Conservation (phyloP, 768 basidiomycete genomes). For the Harrya chromipes region DNA sequence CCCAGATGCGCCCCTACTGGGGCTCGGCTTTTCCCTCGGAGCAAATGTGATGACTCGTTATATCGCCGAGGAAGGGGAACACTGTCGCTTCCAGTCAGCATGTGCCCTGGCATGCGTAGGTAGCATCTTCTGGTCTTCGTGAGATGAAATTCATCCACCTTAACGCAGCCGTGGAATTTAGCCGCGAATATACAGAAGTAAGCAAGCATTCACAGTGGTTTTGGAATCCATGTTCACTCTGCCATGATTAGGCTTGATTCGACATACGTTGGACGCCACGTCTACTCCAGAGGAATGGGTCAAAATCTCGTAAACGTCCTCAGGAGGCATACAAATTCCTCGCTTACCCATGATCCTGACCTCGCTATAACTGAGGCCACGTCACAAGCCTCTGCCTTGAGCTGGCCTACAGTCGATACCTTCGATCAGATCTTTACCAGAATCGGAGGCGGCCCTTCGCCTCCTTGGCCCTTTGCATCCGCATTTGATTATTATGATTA, state of each 20-base stretch:
- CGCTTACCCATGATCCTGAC: constrained; percentile 49
- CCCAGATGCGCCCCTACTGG: constrained; percentile 79
- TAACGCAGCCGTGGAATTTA: constrained; percentile 49
- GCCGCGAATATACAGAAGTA: constrained; percentile 35
- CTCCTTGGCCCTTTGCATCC: constrained; percentile 47
- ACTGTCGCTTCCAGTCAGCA: constrained; percentile 59
- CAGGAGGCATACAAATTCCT: constrained; percentile 42
- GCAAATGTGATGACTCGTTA: constrained; percentile 90
- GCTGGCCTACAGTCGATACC: constrained; percentile 50
- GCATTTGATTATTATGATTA: constrained; percentile 48
- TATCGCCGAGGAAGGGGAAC: constrained; percentile 75
- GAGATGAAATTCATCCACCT: constrained; percentile 10
- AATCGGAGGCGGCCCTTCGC: constrained; percentile 65
- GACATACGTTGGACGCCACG: constrained; percentile 52
- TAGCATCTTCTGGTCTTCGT: constrained; percentile 13
- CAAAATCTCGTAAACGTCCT: constrained; percentile 63
- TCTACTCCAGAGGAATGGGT: constrained; percentile 82
- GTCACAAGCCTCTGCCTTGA: constrained; percentile 42
- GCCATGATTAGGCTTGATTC: constrained; percentile 45
- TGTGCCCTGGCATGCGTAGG: constrained; percentile 75
- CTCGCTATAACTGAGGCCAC: constrained; percentile 50
- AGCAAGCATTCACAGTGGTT: constrained; percentile 15
- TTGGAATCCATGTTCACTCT: constrained; percentile 8
- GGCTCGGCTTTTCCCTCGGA: constrained; percentile 91
- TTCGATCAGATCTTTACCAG: constrained; percentile 67